Percentiles rank a stretch among this genome's conserved stretches.
These are phyloP conservation scores for Pholiota microspora DNA, from an alignment of 768 basidiomycete genomes.

Conservation along the genomic window DNA sequence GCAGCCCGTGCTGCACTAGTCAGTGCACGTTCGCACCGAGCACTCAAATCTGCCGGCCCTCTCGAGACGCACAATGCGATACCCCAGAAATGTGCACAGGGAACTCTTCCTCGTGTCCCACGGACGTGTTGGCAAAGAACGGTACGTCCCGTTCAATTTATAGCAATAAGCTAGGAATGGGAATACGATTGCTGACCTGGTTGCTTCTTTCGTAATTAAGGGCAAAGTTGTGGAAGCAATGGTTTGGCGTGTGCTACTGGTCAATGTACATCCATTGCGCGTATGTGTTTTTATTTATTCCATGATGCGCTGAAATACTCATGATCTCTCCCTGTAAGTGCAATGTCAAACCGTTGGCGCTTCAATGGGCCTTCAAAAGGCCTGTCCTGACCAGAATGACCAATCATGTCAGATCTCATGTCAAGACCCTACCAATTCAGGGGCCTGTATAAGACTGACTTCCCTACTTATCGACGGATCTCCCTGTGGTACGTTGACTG, in stretches of 20 bases:
- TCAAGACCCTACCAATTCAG: constrained; percentile 58
- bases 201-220: constrained; percentile 28
- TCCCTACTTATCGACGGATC: constrained; percentile 78
- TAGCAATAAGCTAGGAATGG: neutral
- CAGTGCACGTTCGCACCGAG: constrained; percentile 68
- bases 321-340: constrained; percentile 32
- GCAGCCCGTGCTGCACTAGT: constrained; percentile 71
- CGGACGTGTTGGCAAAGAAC: constrained; percentile 59
- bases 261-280: constrained; percentile 68
- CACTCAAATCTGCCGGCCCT: constrained; percentile 68
- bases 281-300: constrained; percentile 38
- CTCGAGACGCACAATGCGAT: constrained; percentile 69
- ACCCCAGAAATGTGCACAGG: constrained; percentile 74
- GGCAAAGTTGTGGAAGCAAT: constrained; percentile 61
- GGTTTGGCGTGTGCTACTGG: constrained; percentile 76
- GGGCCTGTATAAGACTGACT: constrained; percentile 69
- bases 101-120: constrained; percentile 67
- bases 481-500: constrained; percentile 62
- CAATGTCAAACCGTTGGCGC: constrained; percentile 78
- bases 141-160: constrained; percentile 34
- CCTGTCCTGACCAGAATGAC: constrained; percentile 64
- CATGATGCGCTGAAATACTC: neutral
- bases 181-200: constrained; percentile 12
- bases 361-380: constrained; percentile 64
- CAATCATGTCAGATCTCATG: constrained; percentile 78